Conservation (phyloP, 139 green algal genomes). For the Prasinococcaceae sp. region DNA sequence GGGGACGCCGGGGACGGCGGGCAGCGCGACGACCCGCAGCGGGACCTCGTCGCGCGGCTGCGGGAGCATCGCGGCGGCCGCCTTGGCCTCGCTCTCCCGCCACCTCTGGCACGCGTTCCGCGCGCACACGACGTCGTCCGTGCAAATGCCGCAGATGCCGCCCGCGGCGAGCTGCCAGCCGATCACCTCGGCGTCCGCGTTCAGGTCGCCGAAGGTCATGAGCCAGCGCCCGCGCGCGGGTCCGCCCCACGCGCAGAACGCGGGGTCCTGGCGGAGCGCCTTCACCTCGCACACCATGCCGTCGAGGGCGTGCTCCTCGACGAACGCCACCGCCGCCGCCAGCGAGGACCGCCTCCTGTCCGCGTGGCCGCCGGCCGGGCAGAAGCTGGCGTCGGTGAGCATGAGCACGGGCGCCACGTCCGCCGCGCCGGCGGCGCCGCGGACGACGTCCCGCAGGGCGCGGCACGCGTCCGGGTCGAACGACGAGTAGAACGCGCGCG, state of each 20-base stretch:
- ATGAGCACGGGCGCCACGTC: constrained; percentile 50
- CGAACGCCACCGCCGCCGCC: constrained; percentile 42
- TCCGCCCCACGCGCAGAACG: constrained; percentile 27
- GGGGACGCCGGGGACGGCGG: too few species aligned
- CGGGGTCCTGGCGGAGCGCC: constrained; percentile 16
- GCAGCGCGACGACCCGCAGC: too few species aligned
- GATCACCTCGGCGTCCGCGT: constrained; percentile 52
- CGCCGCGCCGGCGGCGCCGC: too few species aligned
- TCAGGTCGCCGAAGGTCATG: constrained; percentile 62
- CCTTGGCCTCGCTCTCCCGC: too few species aligned
- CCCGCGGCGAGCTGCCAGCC: constrained; percentile 39
- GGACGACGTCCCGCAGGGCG: constrained; percentile 23
- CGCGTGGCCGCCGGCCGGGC: constrained; percentile 31
- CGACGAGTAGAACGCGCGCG: constrained; percentile 54
- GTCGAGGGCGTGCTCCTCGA: constrained; percentile 26
- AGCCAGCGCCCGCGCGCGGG: constrained; percentile 32
- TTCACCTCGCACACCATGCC: constrained; percentile 51
- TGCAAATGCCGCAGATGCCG: constrained; percentile 25
- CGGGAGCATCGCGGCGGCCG: too few species aligned
- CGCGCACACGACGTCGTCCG: constrained; percentile 5
- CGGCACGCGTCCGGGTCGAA: constrained; percentile 74
- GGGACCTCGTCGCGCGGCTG: too few species aligned
- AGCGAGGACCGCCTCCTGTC: constrained; percentile 55
- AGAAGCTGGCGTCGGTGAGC: constrained; percentile 49
- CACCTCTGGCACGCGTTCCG: too few species aligned